Evolutionary conservation across 2,329 filamentous ascomycete species (phyloP).

Genomic region (Aspergillus udagawae): DNA sequence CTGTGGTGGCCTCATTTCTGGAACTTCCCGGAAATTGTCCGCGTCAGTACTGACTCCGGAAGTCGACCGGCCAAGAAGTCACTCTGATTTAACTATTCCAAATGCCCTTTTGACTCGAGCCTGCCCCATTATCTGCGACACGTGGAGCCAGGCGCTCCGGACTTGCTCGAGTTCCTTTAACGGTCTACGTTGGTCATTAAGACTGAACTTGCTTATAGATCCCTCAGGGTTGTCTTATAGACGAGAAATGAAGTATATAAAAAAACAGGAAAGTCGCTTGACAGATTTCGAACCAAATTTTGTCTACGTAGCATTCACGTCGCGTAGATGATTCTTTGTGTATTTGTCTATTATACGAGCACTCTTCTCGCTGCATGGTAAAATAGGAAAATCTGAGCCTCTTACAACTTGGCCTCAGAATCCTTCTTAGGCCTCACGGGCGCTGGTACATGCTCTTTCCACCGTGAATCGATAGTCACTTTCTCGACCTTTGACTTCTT

Average conservation of each 20-base stretch:
- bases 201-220: slow-evolving; percentile 6
- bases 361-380: neutral
- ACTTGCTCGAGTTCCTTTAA: neutral
- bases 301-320: neutral
- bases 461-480: slow-evolving; percentile 54
- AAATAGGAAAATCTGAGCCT: slow-evolving; percentile 1
- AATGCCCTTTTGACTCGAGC: slow-evolving; percentile 3
- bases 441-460: slow-evolving; percentile 39
- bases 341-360: neutral
- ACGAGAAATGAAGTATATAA: slow-evolving; percentile 5
- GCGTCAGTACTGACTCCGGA: slow-evolving; percentile 14
- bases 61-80: slow-evolving; percentile 30
- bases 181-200: neutral
- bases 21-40: slow-evolving; percentile 54
- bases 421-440: slow-evolving; percentile 26
- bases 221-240: slow-evolving; percentile 8
- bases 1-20: slow-evolving; percentile 65
- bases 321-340: neutral
- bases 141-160: slow-evolving; percentile 3
- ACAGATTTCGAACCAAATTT: slow-evolving; percentile 8
- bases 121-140: neutral
- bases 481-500: slow-evolving; percentile 51
- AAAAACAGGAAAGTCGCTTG: neutral
- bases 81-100: slow-evolving; percentile 10
- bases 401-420: slow-evolving; percentile 26